Percentiles rank a stretch among this genome's conserved stretches.
Evolutionary conservation across 2,329 filamentous ascomycete genomes (phyloP).

Genomic region (Blastomyces gilchristii): DNA sequence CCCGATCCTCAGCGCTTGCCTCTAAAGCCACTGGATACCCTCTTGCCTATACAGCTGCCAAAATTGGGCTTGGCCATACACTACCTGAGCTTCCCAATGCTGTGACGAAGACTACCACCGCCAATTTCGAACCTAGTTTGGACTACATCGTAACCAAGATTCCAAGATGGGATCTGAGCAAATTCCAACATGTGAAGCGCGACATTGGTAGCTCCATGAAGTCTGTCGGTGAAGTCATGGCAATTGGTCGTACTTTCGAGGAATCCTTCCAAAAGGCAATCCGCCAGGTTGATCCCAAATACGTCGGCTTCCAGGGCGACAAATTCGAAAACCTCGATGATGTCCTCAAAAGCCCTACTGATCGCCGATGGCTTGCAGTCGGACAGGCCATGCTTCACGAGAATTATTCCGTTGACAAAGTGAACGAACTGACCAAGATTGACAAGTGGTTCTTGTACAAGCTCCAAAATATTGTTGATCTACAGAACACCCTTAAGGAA

Average conservation of each 20-base stretch:
- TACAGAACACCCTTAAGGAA: slow-evolving; percentile 72
- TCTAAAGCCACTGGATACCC: slow-evolving; percentile 98
- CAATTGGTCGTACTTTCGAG: slow-evolving; percentile 95
- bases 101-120: slow-evolving; percentile 95
- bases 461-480: slow-evolving; percentile 92
- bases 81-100: slow-evolving; percentile 94
- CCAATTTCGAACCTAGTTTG: slow-evolving; percentile 94
- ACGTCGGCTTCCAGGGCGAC: slow-evolving; percentile 87
- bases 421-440: slow-evolving; percentile 94
- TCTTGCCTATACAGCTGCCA: slow-evolving; percentile 91
- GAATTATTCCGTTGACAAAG: slow-evolving; percentile 80
- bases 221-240: slow-evolving; percentile 98
- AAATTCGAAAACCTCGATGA: slow-evolving; percentile 89
- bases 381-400: slow-evolving; percentile 97
- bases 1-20: slow-evolving; percentile 88
- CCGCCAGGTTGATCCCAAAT: slow-evolving; percentile 87
- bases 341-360: slow-evolving; percentile 82
- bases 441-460: slow-evolving; percentile 99
- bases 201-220: slow-evolving; percentile 98
- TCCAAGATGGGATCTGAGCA: slow-evolving; percentile 93
- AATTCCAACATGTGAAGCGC: slow-evolving; percentile 98
- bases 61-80: slow-evolving; percentile 93
- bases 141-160: slow-evolving; percentile 99
- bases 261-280: slow-evolving; percentile 99
- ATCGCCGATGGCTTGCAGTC: slow-evolving; percentile 93